Evolutionary conservation across 306 rosid genomes (phyloP), one percentile per base, ranked within the genome.

Genomic region (Begonia peltatifolia): DNA sequence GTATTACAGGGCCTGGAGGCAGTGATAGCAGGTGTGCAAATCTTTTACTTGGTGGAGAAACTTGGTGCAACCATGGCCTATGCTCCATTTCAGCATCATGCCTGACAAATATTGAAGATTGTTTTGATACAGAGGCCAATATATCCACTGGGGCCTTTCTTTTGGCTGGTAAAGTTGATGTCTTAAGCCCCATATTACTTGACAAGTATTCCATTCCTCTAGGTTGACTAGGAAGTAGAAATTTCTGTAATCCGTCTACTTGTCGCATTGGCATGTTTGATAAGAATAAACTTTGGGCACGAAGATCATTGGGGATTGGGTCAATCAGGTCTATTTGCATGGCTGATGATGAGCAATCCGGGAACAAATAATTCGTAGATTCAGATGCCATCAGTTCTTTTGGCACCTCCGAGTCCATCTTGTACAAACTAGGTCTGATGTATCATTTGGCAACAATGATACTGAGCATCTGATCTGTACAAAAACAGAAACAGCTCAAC

Each of bases 61-160:
- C 68, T 60, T 74, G 84, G 60, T 72, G 94, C 73, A 74, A 57
- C 96, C 96, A 80, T 63, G 96, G 94, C 50, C 87, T 78, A 50
- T 65, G 71, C 23, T 67, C 83, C 71, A 56, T 50, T 50, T 76
- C 69, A 23, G 77, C 84, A 47, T 54, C 58, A 56, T 78, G 72
- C 72, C 83, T 87, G 53, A 42, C 69, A 14, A 30, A 30, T 5
- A 30, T 30, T 5, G 38, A 7, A 30, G 38, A 30, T 30, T 25
- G 61, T 44, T 71, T 66, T 2, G 10, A 18, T 15, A 41, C 50
- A 12, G 65, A 65, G 53, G 74, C 18, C 12, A 66, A 53, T 12
- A 62, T 49, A 61, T 80, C 96, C 54, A 41, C 6, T 0, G 78
- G 63, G 9, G 76, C 82, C 80, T 83, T 87, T 42, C 94, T 74